phyloP scores from a whole-genome alignment of 2,329 filamentous ascomycete genomes.

The Xylaria sp. region DNA sequence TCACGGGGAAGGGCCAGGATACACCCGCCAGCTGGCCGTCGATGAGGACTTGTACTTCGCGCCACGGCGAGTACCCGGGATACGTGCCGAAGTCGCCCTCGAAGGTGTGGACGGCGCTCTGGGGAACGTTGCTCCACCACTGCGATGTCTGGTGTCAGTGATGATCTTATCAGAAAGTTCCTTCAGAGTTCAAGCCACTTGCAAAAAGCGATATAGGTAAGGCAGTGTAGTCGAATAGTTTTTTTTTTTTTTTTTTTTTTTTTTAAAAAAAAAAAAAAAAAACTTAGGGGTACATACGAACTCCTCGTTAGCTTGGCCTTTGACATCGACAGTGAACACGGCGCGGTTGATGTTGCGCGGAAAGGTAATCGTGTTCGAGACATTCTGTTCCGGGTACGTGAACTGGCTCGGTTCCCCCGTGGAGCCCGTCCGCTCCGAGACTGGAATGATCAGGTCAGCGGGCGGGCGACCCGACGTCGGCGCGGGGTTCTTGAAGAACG shows the following conservation, averaged over 20 bases:
- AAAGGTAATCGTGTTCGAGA: constrained; percentile 61
- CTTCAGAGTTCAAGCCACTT: not conserved
- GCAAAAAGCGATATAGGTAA: too few relatives aligned
- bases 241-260: too few relatives aligned
- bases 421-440: constrained; percentile 58
- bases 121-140: constrained; percentile 79
- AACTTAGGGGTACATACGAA: constrained; percentile 46
- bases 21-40: constrained; percentile 74
- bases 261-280: too few relatives aligned
- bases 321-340: constrained; percentile 75
- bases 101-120: constrained; percentile 63
- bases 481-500: constrained; percentile 59
- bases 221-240: too few relatives aligned
- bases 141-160: not conserved
- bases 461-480: constrained; percentile 46
- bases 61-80: constrained; percentile 71
- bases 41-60: constrained; percentile 77
- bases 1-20: constrained; percentile 78
- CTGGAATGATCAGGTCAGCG: constrained; percentile 69
- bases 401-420: constrained; percentile 66
- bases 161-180: not conserved
- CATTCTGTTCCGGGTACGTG: constrained; percentile 63
- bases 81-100: constrained; percentile 57
- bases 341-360: constrained; percentile 70
- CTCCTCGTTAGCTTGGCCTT: constrained; percentile 75